A percentile compares a stretch with the other conserved stretches of the same genome.
Conservation (phyloP, 495 filamentous ascomycete genomes). For the Aspergillus indologenus region DNA sequence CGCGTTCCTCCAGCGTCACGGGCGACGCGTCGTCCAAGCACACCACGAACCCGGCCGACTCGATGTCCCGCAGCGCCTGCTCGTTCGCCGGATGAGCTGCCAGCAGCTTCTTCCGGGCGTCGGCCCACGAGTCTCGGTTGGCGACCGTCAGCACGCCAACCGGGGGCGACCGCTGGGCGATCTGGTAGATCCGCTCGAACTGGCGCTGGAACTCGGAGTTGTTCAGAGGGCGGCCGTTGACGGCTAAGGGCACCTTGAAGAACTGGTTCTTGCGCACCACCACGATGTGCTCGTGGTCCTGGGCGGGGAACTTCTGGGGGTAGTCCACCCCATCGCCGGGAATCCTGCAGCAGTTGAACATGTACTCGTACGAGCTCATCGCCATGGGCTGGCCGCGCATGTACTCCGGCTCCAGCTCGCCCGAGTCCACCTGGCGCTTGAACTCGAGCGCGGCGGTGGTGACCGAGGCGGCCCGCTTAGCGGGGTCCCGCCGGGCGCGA, state of each 20-base stretch:
- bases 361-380: constrained; percentile 97
- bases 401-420: constrained; percentile 91
- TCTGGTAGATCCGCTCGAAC: constrained; percentile 81
- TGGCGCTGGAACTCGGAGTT: constrained; percentile 83
- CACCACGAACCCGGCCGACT: constrained; percentile 87
- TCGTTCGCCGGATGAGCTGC: constrained; percentile 73
- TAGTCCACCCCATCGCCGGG: constrained; percentile 79
- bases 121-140: constrained; percentile 91
- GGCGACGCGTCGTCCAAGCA: constrained; percentile 93
- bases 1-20: constrained; percentile 92
- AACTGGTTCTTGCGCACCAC: constrained; percentile 94
- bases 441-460: constrained; percentile 83
- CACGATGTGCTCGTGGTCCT: constrained; percentile 79
- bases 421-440: constrained; percentile 84
- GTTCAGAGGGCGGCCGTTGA: constrained; percentile 79
- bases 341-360: constrained; percentile 94
- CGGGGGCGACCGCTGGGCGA: constrained; percentile 63
- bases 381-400: constrained; percentile 94
- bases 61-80: constrained; percentile 71
- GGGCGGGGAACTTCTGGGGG: constrained; percentile 72
- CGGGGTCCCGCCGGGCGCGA: constrained; percentile 78
- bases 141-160: constrained; percentile 86
- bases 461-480: constrained; percentile 89
- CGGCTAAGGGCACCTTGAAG: constrained; percentile 77
- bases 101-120: constrained; percentile 74